Evolutionary conservation across 495 filamentous ascomycete genomes (phyloP), one percentile per base, ranked within the genome.

Genomic region (Neohortaea acidophila): DNA sequence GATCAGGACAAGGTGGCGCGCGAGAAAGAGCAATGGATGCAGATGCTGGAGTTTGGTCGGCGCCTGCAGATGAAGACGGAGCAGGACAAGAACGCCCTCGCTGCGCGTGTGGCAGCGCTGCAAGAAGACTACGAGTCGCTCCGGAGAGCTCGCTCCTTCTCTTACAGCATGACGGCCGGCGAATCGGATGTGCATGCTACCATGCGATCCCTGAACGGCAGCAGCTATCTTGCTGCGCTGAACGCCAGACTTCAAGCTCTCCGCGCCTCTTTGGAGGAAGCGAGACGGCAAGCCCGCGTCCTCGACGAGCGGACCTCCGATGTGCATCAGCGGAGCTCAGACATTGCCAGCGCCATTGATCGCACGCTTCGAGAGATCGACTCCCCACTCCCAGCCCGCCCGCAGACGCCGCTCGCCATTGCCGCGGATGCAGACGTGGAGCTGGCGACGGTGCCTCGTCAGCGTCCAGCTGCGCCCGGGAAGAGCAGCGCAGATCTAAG

Each of bases 11-110:
- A 54, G 36, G 43, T 51, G 11, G 49, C 45, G 12, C 47, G 46
- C 1, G 55, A 64, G 29, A 61, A 60, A 9, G 55, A 55, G 17
- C 65, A 68, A 43, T 68, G 66, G 44, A 53, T 60, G 30, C 55
- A 59, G 30, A 68, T 68, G 44, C 54, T 68, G 34, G 58, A 59
- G 21, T 62, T 61, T 51, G 60, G 62, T 19, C 59, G 47, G 27
- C 53, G 51, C 13, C 29, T 68, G 13, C 63, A 68, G 37, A 50
- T 51, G 13, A 48, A 65, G 39, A 44, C 52, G 63, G 54, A 44
- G 12, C 45, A 41, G n/a, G 54, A 62, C 37, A 56, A 52, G 26
- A 36, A 44, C 12, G 56, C 59, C 21, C 43, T 65, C 46, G 54
- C 61, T 35, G n/a, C 37, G 9, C 44, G 49, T 27, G 44, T 56